Base-by-base conservation (phyloP, 83 land plant genomes). In the Isoetes engelmannii region DNA sequence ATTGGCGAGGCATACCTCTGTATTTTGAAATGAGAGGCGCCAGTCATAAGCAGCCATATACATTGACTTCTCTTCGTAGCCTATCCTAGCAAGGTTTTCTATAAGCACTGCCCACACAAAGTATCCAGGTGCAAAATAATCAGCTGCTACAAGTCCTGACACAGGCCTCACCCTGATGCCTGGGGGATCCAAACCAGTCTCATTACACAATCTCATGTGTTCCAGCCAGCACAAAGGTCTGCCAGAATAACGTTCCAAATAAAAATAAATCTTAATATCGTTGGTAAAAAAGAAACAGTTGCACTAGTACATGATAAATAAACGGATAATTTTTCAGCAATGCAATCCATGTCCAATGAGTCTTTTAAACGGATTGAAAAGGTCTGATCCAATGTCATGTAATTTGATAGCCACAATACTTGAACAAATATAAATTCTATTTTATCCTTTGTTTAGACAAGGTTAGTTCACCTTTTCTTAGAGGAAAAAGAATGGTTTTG, bases 21-120 rank as follows among this genome's bases (percentile, higher is more conserved):
- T 89, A 63, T 92, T 89, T 71, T 92, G 97, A 74, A 89, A 89
- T 19, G 97, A 78, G 5, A 92, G 59, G 69, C 97, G 81, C 97
- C 97, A 92, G 67, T 92, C 95, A 79, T 92, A 92, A 5, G 97
- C 55, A 68, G 96, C 97, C 97, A 92, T 92, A 62, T 89, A 80
- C 97, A 92, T 86, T 55, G 70, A 83, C 68, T 89, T 92, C 70
- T 92, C 97, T 72, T 92, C 97, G 62, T 89, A 92, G 6, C 97
- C 97, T 59, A 92, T 82, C 50, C 79, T 81, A 15, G 97, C 95
- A 57, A 92, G 77, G 68, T 92, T 92, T 47, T 93, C 92, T 69
- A 92, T 92, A 13, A 92, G 63, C 5, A 92, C 97, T 7, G 95
- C 97, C 97, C 95, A 92, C 8, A 92, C 97, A 78, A 92, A 92